Evolutionary conservation across 805 yeast species (phyloP), one percentile per base, ranked within the genome.

Genomic region (Barnettozyma pratensis): DNA sequence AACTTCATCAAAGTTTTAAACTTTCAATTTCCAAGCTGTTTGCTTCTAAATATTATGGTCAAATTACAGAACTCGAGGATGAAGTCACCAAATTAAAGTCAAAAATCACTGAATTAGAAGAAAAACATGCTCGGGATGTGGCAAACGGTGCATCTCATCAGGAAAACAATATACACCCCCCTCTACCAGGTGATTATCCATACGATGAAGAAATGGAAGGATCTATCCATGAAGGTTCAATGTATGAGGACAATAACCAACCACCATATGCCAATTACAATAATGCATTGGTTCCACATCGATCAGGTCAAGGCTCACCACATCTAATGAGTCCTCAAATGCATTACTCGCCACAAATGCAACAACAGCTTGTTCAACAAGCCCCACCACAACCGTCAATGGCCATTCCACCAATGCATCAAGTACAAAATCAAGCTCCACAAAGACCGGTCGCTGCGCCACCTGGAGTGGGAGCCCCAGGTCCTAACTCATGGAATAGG

Each of bases 21-120:
- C 31, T 19, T 7, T 42, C 46, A 19, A 37, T 46, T 8, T 43
- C 41, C 19, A 51, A 52, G 7, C 25, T 52, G n/a, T 47, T 47
- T 6, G 9, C 40, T 3, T 35, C 41, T 25, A 50, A 48, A 31
- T 44, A 44, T 10, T 32, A n/a, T 29, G 43, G 49, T 2, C 39
- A 51, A 6, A 40, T 51, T 36, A 44, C 48, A 5, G 45, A 46
- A 12, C 31, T 50, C 6, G 47, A 44, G 14, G 37, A 29, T 12
- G 42, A 52, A 32, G 29, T 43, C 4, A 36, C 27, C 6, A 32
- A 36, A 8, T 34, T 50, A n/a, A 7, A 44, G 31, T 14, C 29
- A 6, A 41, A 41, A 37, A 25, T 44, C 32, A 3, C n/a, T 6
- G 29, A 27, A 6, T 11, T 26, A 10, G 37, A 39, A 12, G 12